Conservation (phyloP, 2,329 filamentous ascomycete genomes). For the Pezicula radicicola region DNA sequence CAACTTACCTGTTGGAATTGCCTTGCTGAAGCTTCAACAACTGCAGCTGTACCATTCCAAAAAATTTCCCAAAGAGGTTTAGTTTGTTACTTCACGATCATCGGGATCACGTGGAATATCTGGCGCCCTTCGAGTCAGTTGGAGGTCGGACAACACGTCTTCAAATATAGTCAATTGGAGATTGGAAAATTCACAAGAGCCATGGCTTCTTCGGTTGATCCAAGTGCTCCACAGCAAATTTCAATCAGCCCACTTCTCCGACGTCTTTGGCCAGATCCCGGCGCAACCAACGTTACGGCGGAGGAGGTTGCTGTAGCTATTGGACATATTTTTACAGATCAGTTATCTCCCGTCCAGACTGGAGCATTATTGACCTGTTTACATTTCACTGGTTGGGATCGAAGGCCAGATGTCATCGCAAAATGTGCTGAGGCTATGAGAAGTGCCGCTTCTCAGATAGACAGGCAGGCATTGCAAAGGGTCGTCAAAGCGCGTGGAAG, state of each 20-base stretch:
- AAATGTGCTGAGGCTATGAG: slow-evolving; percentile 84
- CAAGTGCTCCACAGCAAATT: slow-evolving; percentile 20
- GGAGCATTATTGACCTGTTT: slow-evolving; percentile 85
- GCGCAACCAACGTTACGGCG: slow-evolving; percentile 55
- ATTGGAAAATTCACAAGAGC: background rate
- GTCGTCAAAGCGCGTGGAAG: slow-evolving; percentile 59
- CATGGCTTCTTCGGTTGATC: slow-evolving; percentile 19
- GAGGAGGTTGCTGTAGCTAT: slow-evolving; percentile 87
- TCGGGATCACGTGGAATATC: background rate
- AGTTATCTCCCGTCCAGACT: slow-evolving; percentile 82
- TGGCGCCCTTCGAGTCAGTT: background rate
- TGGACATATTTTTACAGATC: slow-evolving; percentile 86
- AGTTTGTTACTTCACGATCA: slow-evolving; percentile 4
- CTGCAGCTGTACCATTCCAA: background rate
- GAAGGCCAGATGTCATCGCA: slow-evolving; percentile 79
- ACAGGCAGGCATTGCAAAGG: slow-evolving; percentile 56
- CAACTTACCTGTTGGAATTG: slow-evolving; percentile 8
- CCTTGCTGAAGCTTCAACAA: background rate
- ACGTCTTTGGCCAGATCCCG: slow-evolving; percentile 61
- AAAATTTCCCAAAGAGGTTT: slow-evolving; percentile 19
- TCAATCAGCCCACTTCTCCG: slow-evolving; percentile 69
- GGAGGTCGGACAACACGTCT: too few species aligned
- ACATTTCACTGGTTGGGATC: slow-evolving; percentile 86
- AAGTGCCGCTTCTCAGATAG: slow-evolving; percentile 69
- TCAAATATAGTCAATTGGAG: background rate